Evolutionary conservation across 1,139 yeast species (phyloP), one percentile per base, ranked within the genome.

Genomic region (Yamadazyma epiphylla): DNA sequence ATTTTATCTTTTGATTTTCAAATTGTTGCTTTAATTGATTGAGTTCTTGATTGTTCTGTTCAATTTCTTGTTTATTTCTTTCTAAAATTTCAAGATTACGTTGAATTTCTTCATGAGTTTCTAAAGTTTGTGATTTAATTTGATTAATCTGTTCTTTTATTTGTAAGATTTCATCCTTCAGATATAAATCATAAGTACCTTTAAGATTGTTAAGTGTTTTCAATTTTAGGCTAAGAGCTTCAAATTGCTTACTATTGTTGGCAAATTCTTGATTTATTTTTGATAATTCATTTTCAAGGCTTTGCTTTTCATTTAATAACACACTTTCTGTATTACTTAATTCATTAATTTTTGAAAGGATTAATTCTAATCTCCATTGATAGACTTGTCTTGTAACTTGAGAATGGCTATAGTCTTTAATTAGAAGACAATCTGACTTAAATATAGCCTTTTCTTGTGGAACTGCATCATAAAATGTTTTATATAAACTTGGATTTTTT

Each of bases 311-410:
- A 10, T 51, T 42, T 14, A 42, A 41, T 17, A 68, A 48, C 5
- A 34, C 38, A 13, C 48, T 48, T 22, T 48, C 39, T 36, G 55
- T 64, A 23, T 48, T 51, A 19, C 55, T 49, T 23, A 73, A 49
- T 28, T 64, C 72, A 15, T 50, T 50, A 22, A 64, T 43, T 14
- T 74, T 53, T 29, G 53, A 62, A 36, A 41, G 36, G 1, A 70
- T 53, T 24, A 75, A 51, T 36, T 70, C 70, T n/a, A 58, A 51
- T 38, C 81, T 52, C 83, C 83, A 77, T 24, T 60, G 67, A 42
- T 74, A 75, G 82, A 82, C 77, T 1, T 70, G 68, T 14, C 63
- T 64, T 34, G 60, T 65, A 3, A 81, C 74, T 43, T 70, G 70
- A 24, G 60, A 62, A 20, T 79, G 58, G 3, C 80, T 60, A 36